Conservation (phyloP, 192 early-diverging fungal species). For the Backusella macrospora region DNA sequence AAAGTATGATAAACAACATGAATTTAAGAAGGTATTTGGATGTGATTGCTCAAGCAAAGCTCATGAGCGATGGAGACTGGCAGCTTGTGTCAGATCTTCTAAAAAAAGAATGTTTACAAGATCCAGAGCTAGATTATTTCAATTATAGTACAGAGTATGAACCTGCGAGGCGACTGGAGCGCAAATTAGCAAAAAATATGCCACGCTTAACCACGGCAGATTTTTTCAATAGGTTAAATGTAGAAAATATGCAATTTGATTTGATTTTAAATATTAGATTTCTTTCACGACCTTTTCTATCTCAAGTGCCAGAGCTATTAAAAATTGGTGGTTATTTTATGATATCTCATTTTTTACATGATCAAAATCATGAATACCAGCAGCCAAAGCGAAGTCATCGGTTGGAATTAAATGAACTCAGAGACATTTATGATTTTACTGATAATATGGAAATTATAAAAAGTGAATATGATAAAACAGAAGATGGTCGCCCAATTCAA, state of each 20-base stretch:
- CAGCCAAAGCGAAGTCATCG: conserved; percentile 35
- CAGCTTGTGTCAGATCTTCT: conserved; percentile 17
- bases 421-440: conserved; percentile 9
- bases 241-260: conserved; percentile 24
- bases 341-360: conserved; percentile 46
- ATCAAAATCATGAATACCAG: conserved; percentile 25
- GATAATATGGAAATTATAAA: conserved; percentile 33
- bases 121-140: conserved; percentile 30
- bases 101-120: not conserved
- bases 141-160: conserved; percentile 25
- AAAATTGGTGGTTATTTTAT: conserved; percentile 43
- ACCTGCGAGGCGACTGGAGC: not conserved
- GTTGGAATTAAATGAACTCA: conserved; percentile 35
- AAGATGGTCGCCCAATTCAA: conserved; percentile 48
- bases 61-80: conserved; percentile 36
- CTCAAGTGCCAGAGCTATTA: conserved; percentile 29
- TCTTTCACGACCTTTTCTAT: conserved; percentile 32
- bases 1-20: conserved; percentile 18
- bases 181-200: not conserved
- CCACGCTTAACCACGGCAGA: not conserved
- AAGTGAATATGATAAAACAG: conserved; percentile 37
- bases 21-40: conserved; percentile 13
- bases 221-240: not conserved
- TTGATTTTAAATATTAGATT: conserved; percentile 45
- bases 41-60: conserved; percentile 27